Percentiles rank a stretch among this genome's conserved stretches.
Conservation (phyloP, 2,329 filamentous ascomycete species). For the Cladorrhinum sp. region DNA sequence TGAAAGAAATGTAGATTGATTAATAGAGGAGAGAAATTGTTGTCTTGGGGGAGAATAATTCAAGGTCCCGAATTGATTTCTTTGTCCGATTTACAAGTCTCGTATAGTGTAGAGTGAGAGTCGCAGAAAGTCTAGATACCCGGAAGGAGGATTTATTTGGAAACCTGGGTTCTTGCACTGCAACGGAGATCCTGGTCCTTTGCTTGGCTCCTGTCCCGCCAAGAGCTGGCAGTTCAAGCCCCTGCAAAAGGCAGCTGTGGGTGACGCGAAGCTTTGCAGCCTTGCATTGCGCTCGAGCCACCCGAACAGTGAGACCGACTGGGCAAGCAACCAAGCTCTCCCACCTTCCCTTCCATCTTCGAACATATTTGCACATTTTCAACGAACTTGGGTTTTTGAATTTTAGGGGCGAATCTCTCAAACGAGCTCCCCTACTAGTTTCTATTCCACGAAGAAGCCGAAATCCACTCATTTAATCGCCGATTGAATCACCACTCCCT, state of each 20-base stretch:
- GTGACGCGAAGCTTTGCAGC: slow-evolving; percentile 27
- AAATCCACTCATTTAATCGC: neutral
- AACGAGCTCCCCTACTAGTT: neutral
- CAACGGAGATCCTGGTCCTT: neutral
- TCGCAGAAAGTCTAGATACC: neutral
- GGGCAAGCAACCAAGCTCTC: slow-evolving; percentile 10
- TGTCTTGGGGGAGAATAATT: neutral
- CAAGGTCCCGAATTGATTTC: neutral
- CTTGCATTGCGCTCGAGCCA: slow-evolving; percentile 23
- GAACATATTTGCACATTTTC: neutral
- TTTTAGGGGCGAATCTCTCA: neutral
- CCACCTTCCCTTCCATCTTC: slow-evolving; percentile 6
- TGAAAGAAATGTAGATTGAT: neutral
- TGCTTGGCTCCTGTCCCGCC: slow-evolving; percentile 1
- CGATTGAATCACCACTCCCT: neutral
- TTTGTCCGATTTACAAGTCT: neutral
- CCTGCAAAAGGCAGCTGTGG: slow-evolving; percentile 4
- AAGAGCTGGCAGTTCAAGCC: neutral
- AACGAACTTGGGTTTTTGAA: neutral
- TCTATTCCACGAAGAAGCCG: neutral
- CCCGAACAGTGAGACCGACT: neutral
- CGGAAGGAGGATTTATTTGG: slow-evolving; percentile 3
- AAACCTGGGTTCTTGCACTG: neutral
- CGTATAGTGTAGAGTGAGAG: neutral
- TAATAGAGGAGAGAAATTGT: neutral